These are phyloP conservation scores for Elongisporangium prolatum DNA, from an alignment of 352 stramenopile genomes.

Conservation along the genomic window DNA sequence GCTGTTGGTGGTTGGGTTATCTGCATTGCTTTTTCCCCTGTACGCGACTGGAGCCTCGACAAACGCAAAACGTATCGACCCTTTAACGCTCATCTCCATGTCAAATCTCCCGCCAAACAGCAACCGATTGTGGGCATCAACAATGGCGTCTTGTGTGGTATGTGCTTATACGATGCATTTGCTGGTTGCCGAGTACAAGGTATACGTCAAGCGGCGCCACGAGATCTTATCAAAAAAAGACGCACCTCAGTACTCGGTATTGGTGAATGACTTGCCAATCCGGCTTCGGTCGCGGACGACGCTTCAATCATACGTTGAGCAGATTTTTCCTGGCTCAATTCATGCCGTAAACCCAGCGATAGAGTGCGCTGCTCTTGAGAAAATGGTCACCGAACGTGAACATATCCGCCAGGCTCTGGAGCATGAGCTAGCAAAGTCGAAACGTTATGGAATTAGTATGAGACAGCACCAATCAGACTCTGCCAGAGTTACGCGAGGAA, in stretches of 20 bases:
- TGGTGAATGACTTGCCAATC: constrained; percentile 59
- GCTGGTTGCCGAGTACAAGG: constrained; percentile 46
- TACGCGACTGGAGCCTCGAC: constrained; percentile 46
- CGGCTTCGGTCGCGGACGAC: constrained; percentile 49
- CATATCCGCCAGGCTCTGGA: constrained; percentile 42
- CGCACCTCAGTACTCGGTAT: constrained; percentile 70
- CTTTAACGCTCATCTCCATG: constrained; percentile 66
- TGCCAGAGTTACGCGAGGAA: constrained; percentile 2
- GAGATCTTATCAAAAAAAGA: constrained; percentile 53
- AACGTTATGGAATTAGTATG: constrained; percentile 15
- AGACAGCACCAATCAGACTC: background rate
- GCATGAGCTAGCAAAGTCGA: constrained; percentile 14
- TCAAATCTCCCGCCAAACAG: constrained; percentile 57
- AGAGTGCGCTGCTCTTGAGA: constrained; percentile 56
- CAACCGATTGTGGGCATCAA: constrained; percentile 57
- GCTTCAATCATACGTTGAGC: constrained; percentile 59
- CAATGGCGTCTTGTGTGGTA: constrained; percentile 34
- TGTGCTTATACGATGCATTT: constrained; percentile 53
- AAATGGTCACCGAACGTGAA: constrained; percentile 46
- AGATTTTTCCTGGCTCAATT: constrained; percentile 58
- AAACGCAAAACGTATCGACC: constrained; percentile 27
- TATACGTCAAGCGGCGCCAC: constrained; percentile 57
- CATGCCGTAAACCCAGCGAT: constrained; percentile 69
- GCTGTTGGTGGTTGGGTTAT: constrained; percentile 53
- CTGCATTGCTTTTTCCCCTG: constrained; percentile 55